phyloP scores from a whole-genome alignment of 2,329 filamentous ascomycete genomes.

The Dactylonectria macrodidyma region DNA sequence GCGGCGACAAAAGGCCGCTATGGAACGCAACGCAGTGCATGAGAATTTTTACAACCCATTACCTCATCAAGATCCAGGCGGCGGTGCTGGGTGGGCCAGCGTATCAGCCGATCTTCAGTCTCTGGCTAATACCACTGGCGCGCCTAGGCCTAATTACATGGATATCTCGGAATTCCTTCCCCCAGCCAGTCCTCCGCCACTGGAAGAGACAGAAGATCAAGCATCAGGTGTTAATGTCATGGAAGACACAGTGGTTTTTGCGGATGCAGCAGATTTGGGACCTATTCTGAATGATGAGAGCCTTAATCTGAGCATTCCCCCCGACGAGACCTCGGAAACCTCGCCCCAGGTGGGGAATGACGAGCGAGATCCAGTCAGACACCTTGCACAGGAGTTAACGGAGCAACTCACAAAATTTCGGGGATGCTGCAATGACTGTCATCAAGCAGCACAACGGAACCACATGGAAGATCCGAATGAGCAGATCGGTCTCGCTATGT shows the following conservation, averaged over 20 bases:
- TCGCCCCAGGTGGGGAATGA: neutral
- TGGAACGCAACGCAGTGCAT: neutral
- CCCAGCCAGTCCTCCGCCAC: neutral
- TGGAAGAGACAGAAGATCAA: conserved; percentile 1
- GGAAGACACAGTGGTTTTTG: too few relatives aligned
- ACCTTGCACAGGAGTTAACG: neutral
- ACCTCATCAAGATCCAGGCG: neutral
- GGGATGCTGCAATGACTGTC: neutral
- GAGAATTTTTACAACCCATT: neutral
- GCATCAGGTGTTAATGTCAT: neutral
- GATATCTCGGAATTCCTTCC: conserved; percentile 1
- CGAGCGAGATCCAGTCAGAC: neutral
- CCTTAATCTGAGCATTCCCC: neutral
- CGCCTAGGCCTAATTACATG: neutral
- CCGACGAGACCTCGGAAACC: neutral
- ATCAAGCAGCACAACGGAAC: neutral
- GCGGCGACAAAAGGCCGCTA: neutral
- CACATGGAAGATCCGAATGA: neutral
- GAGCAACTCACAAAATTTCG: neutral
- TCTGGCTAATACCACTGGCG: neutral
- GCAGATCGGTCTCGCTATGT: neutral
- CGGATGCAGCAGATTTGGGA: neutral
- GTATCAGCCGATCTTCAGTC: neutral
- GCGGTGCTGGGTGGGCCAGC: neutral
- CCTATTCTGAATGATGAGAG: neutral